Evolutionary conservation across 163 green algal species (phyloP), one percentile per base, ranked within the genome.

Genomic region (Chloromonas sp.): DNA sequence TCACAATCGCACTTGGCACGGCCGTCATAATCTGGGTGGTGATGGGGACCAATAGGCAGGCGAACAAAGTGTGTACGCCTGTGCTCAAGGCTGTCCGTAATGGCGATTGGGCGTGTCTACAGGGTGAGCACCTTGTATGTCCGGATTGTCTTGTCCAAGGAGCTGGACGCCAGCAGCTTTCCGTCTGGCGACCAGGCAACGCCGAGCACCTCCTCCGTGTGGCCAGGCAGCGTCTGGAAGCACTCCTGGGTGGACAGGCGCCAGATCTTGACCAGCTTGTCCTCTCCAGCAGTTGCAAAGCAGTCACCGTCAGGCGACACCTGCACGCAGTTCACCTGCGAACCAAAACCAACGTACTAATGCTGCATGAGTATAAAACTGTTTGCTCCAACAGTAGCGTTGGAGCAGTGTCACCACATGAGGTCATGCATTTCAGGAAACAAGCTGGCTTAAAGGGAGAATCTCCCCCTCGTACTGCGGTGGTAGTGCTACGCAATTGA

Each of bases 291-390:
- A 60, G 74, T 81, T 0, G 78, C 70, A 15, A 87, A 62, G 58
- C 84, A 87, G 62, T 87, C 84, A 1, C 87, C 87, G 61, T 91
- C 85, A 15, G 87, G 87, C 15, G 87, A 84, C 58, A 87, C 85
- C 36, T 66, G 83, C 0, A 91, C 77, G 78, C 85, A 89, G 87
- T 91, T 85, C 57, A 87, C 80, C 83, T 86, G 83, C 80, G 58
- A 13, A 14, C 14, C 14, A 81, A 36, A 36, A 36, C 36, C 36
- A 36, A 36, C 36, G 36, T 36, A 36, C 36, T 36, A 36, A 36
- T 36, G 36, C 36, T 36, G 36, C 36, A 36, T 36, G 36, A 36
- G 36, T 36, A 36, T 36, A 36, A 36, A 36, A 36, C 36, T 36
- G 36, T 36, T 36, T 36, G 36, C 36, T 36, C 36, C 36, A 36